These are phyloP conservation scores for Leptomonas pyrrhocoris DNA, from an alignment of 208 protist species.

Conservation along the genomic window DNA sequence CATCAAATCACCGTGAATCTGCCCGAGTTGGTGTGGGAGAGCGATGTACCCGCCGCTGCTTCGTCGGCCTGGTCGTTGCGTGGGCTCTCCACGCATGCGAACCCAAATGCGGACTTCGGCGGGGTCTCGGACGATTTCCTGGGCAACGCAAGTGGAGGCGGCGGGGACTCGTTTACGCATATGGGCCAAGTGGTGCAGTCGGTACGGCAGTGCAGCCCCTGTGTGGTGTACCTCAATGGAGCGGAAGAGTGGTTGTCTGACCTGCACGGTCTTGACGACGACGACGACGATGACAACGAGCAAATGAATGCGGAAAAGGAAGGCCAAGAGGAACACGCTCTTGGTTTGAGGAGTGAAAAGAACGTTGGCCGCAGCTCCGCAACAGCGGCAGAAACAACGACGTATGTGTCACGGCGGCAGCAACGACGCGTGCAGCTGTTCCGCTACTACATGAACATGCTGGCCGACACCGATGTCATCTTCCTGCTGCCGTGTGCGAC, in stretches of 20 bases:
- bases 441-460: slow-evolving; percentile 64
- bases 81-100: not conserved
- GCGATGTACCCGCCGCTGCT: slow-evolving; percentile 11
- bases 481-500: slow-evolving; percentile 56
- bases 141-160: not conserved
- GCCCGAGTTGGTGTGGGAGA: slow-evolving; percentile 32
- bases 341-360: not conserved
- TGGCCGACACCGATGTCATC: slow-evolving; percentile 68
- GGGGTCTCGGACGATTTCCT: slow-evolving; percentile 16
- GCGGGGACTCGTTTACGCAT: slow-evolving; percentile 33
- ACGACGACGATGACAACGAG: slow-evolving; percentile 7
- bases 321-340: not conserved
- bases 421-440: slow-evolving; percentile 38
- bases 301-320: not conserved
- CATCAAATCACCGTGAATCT: slow-evolving; percentile 21
- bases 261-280: slow-evolving; percentile 22
- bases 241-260: slow-evolving; percentile 66
- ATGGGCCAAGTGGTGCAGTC: slow-evolving; percentile 63
- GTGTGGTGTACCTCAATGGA: slow-evolving; percentile 65
- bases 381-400: not conserved
- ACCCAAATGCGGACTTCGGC: not conserved
- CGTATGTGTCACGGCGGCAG: slow-evolving; percentile 8
- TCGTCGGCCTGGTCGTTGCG: slow-evolving; percentile 32
- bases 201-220: slow-evolving; percentile 57
- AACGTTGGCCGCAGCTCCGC: not conserved